Base-by-base conservation (phyloP, 306 rosid species). In the Abrus precatorius region DNA sequence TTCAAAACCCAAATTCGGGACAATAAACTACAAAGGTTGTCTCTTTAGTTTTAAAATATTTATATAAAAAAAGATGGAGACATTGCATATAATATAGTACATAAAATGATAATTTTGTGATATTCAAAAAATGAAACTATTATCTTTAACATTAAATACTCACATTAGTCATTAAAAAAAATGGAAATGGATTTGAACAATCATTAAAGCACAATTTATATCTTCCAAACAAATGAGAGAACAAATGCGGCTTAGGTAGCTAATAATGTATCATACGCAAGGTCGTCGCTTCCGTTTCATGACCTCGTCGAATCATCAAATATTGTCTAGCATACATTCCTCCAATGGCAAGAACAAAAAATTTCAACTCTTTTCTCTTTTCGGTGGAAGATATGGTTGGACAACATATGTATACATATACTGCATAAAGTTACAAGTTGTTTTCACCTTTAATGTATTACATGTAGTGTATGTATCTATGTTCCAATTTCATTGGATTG, bases 271-370 rank as follows among this genome's bases (percentile, higher is more conserved):
- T 72, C 29, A 56, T 40, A 75, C 47, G 32, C 53, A 82, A 82
- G 62, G 11, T 72, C 32, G 48, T 52, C 36, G 20, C 20, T 20
- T 49, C 40, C 27, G 1, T 57, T 61, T 29, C 69, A 65, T 28
- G 47, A 74, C 54, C 80, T 74, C 13, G 63, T 74, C 55, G 11
- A 56, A 74, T 77, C 76, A 34, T 65, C 34, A 40, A 36, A 66
- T 54, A 81, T 20, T 81, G 69, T 44, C 13, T 44, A 29, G 55
- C 50, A 13, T 10, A 30, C 14, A 53, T 9, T 29, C 68, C 54
- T 62, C 59, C 43, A 54, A 47, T 66, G 54, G 7, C 36, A 29
- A 20, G 20, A 20, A 20, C 20, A 20, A 20, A 20, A 20, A 20
- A 0, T 20, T 20, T 20, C 20, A 36, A 36, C 40, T 36, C 40